phyloP scores from a whole-genome alignment of 2,329 filamentous ascomycete genomes.

The Colletotrichum paranaense region DNA sequence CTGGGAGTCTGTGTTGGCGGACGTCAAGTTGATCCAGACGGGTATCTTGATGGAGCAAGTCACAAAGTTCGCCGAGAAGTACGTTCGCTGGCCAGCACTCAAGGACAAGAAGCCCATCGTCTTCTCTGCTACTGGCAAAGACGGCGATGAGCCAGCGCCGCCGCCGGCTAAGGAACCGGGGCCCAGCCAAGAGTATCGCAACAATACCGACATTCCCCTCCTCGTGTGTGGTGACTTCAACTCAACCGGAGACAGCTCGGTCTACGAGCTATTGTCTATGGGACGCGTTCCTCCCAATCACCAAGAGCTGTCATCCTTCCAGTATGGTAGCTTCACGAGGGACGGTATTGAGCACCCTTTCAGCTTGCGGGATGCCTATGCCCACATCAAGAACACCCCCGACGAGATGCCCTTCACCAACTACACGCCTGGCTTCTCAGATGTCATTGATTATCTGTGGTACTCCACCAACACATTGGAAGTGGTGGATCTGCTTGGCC shows the following conservation, averaged over 20 bases:
- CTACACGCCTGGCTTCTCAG: slow-evolving; percentile 92
- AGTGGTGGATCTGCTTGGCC: slow-evolving; percentile 84
- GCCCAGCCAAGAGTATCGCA: slow-evolving; percentile 88
- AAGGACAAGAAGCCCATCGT: slow-evolving; percentile 80
- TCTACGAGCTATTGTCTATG: slow-evolving; percentile 88
- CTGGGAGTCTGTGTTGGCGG: slow-evolving; percentile 90
- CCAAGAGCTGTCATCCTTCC: slow-evolving; percentile 80
- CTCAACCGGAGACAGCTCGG: slow-evolving; percentile 85
- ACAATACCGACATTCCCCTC: slow-evolving; percentile 88
- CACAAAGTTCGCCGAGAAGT: slow-evolving; percentile 86
- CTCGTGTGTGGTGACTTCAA: slow-evolving; percentile 97
- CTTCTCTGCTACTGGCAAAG: slow-evolving; percentile 50
- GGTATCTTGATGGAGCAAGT: slow-evolving; percentile 95
- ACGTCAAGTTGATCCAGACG: slow-evolving; percentile 97
- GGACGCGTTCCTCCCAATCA: slow-evolving; percentile 84
- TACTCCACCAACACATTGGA: slow-evolving; percentile 92
- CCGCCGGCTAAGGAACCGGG: slow-evolving; percentile 73
- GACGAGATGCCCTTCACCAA: slow-evolving; percentile 94
- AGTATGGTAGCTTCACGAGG: slow-evolving; percentile 93
- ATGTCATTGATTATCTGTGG: slow-evolving; percentile 97
- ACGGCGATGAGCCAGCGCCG: slow-evolving; percentile 55
- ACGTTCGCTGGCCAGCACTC: slow-evolving; percentile 80
- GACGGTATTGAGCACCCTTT: slow-evolving; percentile 96
- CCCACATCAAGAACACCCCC: slow-evolving; percentile 81
- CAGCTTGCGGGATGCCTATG: slow-evolving; percentile 90